Percentiles rank a stretch among this genome's conserved stretches.
Evolutionary conservation across 202 grass and related monocot genomes (phyloP).

Genomic region (Schoenoplectus tabernaemontani): DNA sequence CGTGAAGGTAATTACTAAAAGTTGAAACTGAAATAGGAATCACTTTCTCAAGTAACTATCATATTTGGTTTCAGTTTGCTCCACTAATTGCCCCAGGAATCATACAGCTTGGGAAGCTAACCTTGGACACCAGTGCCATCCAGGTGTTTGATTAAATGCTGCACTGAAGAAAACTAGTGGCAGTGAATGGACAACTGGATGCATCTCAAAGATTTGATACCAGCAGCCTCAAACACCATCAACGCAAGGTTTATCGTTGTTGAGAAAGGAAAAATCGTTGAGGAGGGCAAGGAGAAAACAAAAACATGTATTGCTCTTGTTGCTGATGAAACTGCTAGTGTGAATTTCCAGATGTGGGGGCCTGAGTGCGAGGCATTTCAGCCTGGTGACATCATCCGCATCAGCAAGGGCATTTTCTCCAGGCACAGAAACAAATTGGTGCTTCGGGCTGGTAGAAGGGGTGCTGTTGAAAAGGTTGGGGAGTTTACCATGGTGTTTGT

Average conservation of each 20-base stretch:
- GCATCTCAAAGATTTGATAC: constrained; percentile 55
- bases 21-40: not conserved
- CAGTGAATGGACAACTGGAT: not conserved
- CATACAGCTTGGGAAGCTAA: too few relatives aligned
- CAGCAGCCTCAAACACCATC: constrained; percentile 66
- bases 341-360: constrained; percentile 84
- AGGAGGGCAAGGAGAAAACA: constrained; percentile 18
- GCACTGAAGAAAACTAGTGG: not conserved
- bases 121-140: not conserved
- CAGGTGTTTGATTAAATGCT: not conserved
- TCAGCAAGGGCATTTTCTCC: constrained; percentile 66
- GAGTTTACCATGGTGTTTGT: constrained; percentile 81
- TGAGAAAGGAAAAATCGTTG: constrained; percentile 37
- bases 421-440: constrained; percentile 34
- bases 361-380: constrained; percentile 65
- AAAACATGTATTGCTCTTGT: constrained; percentile 57
- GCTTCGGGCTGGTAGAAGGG: constrained; percentile 45
- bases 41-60: not conserved
- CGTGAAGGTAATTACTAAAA: not conserved
- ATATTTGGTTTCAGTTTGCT: not conserved
- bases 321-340: constrained; percentile 69
- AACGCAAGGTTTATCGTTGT: constrained; percentile 74
- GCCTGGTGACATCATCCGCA: constrained; percentile 55
- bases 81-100: too few relatives aligned
- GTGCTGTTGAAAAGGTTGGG: constrained; percentile 48